These are phyloP conservation scores for Lepidium aucheri DNA, from an alignment of 345 rosid genomes.

Conservation along the genomic window DNA sequence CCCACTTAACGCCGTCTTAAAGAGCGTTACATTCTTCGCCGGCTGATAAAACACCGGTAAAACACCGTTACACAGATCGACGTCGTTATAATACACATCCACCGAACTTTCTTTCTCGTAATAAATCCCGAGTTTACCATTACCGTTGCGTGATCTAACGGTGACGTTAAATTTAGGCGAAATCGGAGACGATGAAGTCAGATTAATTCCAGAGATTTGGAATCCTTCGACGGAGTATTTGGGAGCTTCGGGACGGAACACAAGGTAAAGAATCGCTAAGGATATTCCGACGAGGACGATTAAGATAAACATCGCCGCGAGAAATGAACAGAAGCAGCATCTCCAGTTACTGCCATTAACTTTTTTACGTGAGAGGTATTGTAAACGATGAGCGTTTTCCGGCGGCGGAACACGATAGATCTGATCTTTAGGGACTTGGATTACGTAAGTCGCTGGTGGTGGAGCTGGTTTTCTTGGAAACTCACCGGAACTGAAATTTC, in stretches of 20 bases:
- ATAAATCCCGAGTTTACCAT: conserved; percentile 59
- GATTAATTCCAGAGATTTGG: conserved; percentile 47
- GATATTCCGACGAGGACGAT: conserved; percentile 38
- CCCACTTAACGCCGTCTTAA: conserved; percentile 41
- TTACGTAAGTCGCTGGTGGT: conserved; percentile 65
- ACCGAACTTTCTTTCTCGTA: conserved; percentile 45
- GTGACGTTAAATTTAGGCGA: conserved; percentile 55
- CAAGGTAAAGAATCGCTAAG: conserved; percentile 48
- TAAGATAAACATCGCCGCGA: conserved; percentile 26
- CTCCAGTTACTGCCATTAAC: conserved; percentile 27
- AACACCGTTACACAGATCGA: conserved; percentile 37
- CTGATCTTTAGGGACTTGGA: conserved; percentile 81
- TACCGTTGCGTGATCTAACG: conserved; percentile 50
- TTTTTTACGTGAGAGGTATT: conserved; percentile 44
- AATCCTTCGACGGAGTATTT: conserved; percentile 44
- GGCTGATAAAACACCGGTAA: conserved; percentile 57
- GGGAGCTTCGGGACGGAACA: conserved; percentile 61
- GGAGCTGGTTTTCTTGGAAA: conserved; percentile 33
- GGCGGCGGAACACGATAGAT: conserved; percentile 89
- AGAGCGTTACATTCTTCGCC: conserved; percentile 46
- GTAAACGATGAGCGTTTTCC: conserved; percentile 53
- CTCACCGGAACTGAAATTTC: conserved; percentile 33
- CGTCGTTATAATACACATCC: conserved; percentile 31
- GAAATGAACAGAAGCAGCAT: conserved; percentile 41
- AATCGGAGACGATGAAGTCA: conserved; percentile 35